Base-by-base conservation (phyloP, 2,329 filamentous ascomycete genomes). In the Fusarium devonianum region DNA sequence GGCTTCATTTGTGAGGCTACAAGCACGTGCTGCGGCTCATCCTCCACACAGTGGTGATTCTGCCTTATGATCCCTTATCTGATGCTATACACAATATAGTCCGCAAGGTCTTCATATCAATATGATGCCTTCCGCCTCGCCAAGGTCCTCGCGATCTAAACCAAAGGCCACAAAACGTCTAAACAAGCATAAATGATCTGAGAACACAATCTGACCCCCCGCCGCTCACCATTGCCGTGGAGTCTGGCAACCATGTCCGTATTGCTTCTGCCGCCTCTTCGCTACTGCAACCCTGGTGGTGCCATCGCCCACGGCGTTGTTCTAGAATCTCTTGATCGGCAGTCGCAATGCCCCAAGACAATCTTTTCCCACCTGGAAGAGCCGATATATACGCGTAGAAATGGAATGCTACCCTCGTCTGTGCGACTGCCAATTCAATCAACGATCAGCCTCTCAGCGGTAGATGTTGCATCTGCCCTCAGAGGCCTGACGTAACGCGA, bases 291-390 rank as follows among this genome's bases (percentile, higher is more conserved):
- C 56, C 56, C 29, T 50, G 53, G 54, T 53, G 49, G 56, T 43
- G 28, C 42, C 46, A 51, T 32, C 21, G 44, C 39, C 48, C 48
- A 19, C 44, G 28, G 21, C 21, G 30, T 49, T n/a, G 30, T 14
- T 48, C 32, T 37, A 32, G 32, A 49, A 54, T 63, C 47, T 44
- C 48, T 59, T 61, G 62, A 64, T 53, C 45, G 48, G 37, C 35
- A 30, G 14, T 46, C 22, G 30, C 43, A 12, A 41, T 56, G 40
- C 39, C 46, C 21, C 45, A 34, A 23, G 40, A 41, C 26, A 38
- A 40, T 37, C 33, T 36, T 49, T 38, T 41, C 36, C 30, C 19
- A 7, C 11, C 23, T 3, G 10, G n/a, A 6, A 28, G 35, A 26
- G 28, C 13, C 37, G 34, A 35, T 37, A 7, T 34, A 35, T 36